A percentile compares a stretch with the other conserved stretches of the same genome.
Evolutionary conservation across 208 protist species (phyloP).

Genomic region (Acanthamoeba lenticulata): DNA sequence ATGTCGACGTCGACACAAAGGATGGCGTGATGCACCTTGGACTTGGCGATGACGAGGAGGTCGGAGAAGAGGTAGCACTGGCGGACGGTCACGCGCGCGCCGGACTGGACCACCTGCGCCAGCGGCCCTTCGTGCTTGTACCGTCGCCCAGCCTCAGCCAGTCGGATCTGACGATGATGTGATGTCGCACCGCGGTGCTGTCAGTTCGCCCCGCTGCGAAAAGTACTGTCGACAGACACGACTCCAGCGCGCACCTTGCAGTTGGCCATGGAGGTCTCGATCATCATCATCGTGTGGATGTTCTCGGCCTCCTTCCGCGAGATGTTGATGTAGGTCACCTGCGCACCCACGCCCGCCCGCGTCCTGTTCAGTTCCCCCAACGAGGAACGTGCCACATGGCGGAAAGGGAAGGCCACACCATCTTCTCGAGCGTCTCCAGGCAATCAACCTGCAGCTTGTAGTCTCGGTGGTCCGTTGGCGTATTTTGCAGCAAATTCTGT

Average conservation of each 20-base stretch:
- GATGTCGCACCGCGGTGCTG: not conserved
- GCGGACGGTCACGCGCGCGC: not conserved
- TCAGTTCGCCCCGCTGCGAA: too few species aligned
- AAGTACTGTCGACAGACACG: not conserved
- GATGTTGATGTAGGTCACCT: conserved; percentile 59
- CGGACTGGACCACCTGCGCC: not conserved
- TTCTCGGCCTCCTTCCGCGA: conserved; percentile 47
- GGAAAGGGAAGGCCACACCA: not conserved
- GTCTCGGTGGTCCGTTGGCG: conserved; percentile 7
- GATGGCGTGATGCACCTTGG: not conserved
- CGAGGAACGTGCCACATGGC: too few species aligned
- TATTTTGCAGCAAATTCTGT: conserved; percentile 38
- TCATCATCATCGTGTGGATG: conserved; percentile 57
- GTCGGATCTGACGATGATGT: not conserved
- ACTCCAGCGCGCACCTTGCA: not conserved
- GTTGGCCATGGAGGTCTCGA: conserved; percentile 40
- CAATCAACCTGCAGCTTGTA: conserved; percentile 11
- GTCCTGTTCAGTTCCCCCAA: not conserved
- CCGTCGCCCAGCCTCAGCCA: not conserved
- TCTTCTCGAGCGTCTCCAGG: conserved; percentile 34
- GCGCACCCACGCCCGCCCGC: not conserved
- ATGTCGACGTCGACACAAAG: not conserved
- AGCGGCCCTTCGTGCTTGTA: conserved; percentile 40
- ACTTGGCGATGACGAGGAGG: conserved; percentile 21
- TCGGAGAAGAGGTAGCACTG: conserved; percentile 62